Evolutionary conservation across 306 rosid genomes (phyloP).

Genomic region (Citrullus mucosospermus): DNA sequence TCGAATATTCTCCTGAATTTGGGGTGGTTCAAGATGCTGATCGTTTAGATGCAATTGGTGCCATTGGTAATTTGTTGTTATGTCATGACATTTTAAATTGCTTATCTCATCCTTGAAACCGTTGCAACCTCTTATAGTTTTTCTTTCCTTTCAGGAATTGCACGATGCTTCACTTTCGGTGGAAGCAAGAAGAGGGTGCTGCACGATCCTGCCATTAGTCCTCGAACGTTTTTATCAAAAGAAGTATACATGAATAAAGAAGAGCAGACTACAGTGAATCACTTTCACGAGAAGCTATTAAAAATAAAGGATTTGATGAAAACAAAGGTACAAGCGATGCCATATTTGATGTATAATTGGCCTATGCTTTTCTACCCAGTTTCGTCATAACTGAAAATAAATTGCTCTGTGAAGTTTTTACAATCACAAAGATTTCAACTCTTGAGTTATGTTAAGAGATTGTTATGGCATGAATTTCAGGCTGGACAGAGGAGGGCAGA

Average conservation of each 20-base stretch:
- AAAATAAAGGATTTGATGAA: slow-evolving; percentile 89
- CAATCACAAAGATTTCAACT: background rate
- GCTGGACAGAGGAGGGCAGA: slow-evolving; percentile 84
- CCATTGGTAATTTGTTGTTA: slow-evolving; percentile 47
- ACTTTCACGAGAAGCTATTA: slow-evolving; percentile 86
- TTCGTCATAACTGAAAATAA: background rate
- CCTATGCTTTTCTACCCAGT: background rate
- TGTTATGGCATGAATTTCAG: slow-evolving; percentile 26
- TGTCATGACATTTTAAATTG: background rate
- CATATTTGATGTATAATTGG: background rate
- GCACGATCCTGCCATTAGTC: slow-evolving; percentile 59
- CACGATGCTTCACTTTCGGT: slow-evolving; percentile 90
- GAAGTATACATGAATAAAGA: slow-evolving; percentile 62
- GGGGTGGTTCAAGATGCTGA: slow-evolving; percentile 92
- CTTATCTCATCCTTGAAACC: background rate
- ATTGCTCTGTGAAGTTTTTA: background rate
- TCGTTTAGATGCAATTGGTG: slow-evolving; percentile 95
- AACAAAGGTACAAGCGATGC: slow-evolving; percentile 43
- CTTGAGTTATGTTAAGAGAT: background rate
- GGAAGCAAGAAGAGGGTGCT: slow-evolving; percentile 62
- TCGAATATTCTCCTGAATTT: slow-evolving; percentile 50
- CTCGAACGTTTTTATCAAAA: slow-evolving; percentile 49
- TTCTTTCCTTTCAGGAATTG: slow-evolving; percentile 45
- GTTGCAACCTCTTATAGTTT: background rate
- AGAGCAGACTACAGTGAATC: slow-evolving; percentile 74